phyloP scores from a whole-genome alignment of 2,329 filamentous ascomycete species.

The Plenodomus biglobosus region DNA sequence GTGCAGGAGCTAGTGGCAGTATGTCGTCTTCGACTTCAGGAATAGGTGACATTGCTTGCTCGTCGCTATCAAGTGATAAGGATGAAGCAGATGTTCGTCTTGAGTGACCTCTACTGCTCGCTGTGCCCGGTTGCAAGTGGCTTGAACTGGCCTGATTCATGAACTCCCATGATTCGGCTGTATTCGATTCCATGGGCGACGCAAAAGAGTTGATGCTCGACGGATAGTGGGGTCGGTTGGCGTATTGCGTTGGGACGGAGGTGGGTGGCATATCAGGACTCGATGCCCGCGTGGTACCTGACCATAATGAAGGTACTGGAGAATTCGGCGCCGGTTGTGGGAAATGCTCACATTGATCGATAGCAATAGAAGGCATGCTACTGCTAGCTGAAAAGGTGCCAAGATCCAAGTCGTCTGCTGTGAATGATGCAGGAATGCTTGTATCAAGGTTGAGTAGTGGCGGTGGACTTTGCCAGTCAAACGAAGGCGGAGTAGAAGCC shows the following conservation, averaged over 20 bases:
- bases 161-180: conserved; percentile 41
- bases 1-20: conserved; percentile 26
- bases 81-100: conserved; percentile 40
- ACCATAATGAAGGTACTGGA: conserved; percentile 43
- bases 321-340: conserved; percentile 34
- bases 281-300: conserved; percentile 41
- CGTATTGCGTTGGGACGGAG: conserved; percentile 25
- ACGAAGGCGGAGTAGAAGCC: conserved; percentile 28
- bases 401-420: conserved; percentile 26
- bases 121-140: conserved; percentile 25
- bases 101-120: conserved; percentile 28
- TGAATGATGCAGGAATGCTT: conserved; percentile 29
- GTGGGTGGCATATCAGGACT: conserved; percentile 39
- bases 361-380: conserved; percentile 40
- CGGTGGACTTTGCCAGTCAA: conserved; percentile 36
- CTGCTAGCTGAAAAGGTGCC: conserved; percentile 27
- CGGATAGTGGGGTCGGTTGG: conserved; percentile 19
- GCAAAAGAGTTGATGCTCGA: conserved; percentile 22
- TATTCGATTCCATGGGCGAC: conserved; percentile 33
- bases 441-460: conserved; percentile 31
- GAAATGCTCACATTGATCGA: conserved; percentile 42
- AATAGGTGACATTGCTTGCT: conserved; percentile 32
- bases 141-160: conserved; percentile 27
- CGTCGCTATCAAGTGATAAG: conserved; percentile 30
- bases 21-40: conserved; percentile 36